Conservation (phyloP, 2,329 filamentous ascomycete genomes). For the Fusarium algeriense region DNA sequence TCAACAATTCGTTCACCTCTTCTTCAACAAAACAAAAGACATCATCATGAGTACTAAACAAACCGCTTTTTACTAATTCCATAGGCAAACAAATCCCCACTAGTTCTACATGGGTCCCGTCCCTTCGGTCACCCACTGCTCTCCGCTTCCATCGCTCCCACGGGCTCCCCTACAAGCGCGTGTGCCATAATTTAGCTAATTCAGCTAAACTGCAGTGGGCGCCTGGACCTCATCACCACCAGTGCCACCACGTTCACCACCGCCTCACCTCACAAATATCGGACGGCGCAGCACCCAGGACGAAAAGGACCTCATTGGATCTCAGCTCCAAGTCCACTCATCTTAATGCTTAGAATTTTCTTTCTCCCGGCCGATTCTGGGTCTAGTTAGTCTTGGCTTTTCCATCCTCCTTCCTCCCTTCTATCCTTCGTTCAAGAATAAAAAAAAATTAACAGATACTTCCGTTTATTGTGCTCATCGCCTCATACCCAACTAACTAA, state of each 20-base stretch:
- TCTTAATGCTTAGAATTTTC: conserved; percentile 35
- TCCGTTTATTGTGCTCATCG: conserved; percentile 12
- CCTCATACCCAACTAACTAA: conserved; percentile 8
- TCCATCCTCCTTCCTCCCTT: conserved; percentile 19
- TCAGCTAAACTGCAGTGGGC: conserved; percentile 31
- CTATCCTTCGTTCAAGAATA: conserved; percentile 15
- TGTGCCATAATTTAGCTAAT: conserved; percentile 20
- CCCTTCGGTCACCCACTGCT: neutral
- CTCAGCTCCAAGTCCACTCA: conserved; percentile 33
- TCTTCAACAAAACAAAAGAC: conserved; percentile 1
- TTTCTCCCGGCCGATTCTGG: conserved; percentile 17
- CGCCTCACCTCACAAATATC: conserved; percentile 24
- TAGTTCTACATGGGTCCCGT: conserved; percentile 15
- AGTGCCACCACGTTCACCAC: conserved; percentile 26
- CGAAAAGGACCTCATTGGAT: conserved; percentile 19
- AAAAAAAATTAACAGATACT: neutral
- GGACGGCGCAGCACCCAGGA: conserved; percentile 37
- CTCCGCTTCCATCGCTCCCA: conserved; percentile 5
- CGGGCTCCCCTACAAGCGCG: conserved; percentile 6
- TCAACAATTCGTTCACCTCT: neutral
- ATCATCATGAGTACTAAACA: neutral
- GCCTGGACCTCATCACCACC: conserved; percentile 26
- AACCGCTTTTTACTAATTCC: neutral
- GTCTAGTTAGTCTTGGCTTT: conserved; percentile 33
- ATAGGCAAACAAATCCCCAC: conserved; percentile 15